Evolutionary conservation across 306 rosid species (phyloP), one percentile per base, ranked within the genome.

Genomic region (Lagenaria siceraria): DNA sequence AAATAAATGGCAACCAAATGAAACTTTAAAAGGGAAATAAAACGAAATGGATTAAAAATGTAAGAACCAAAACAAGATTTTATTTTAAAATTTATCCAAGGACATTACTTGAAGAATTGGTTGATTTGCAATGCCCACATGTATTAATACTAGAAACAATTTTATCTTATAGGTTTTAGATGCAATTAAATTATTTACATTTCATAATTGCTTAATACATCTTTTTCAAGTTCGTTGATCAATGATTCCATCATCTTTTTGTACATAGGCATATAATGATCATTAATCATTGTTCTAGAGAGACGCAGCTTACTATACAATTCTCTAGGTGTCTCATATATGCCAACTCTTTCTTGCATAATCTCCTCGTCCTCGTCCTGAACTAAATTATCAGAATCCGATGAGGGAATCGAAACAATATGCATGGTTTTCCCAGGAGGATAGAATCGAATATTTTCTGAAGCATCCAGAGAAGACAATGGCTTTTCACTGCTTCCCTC

Each of bases 261-360:
- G 82, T 95, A 92, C 97, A 92, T 90, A 14, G 98, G 98, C 98
- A 95, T 95, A 83, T 87, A 95, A 82, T 95, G 98, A 78, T 95
- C 98, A 53, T 95, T 92, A 62, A 95, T 88, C 98, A 95, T 95
- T 27, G 93, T 95, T 87, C 40, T 90, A 22, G 98, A 92, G 21
- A 95, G 96, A 66, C 97, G 87, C 64, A 95, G 98, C 86, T 95
- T 95, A 87, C 93, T 86, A 87, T 95, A 92, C 85, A 90, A 83
- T 81, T 88, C 87, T 80, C 98, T 89, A 22, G 90, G 93, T 19
- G 97, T 90, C 93, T 90, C 96, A 27, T 85, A 90, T 74, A 92
- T 82, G 79, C 86, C 78, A 24, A 87, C 93, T 59, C 69, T 90
- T 77, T 95, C 95, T 69, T 86, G 89, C 6, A 43, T 25, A 7